Evolutionary conservation across 352 stramenopile genomes (phyloP), one percentile per base, ranked within the genome.

Genomic region (Globisporangium paddicum): DNA sequence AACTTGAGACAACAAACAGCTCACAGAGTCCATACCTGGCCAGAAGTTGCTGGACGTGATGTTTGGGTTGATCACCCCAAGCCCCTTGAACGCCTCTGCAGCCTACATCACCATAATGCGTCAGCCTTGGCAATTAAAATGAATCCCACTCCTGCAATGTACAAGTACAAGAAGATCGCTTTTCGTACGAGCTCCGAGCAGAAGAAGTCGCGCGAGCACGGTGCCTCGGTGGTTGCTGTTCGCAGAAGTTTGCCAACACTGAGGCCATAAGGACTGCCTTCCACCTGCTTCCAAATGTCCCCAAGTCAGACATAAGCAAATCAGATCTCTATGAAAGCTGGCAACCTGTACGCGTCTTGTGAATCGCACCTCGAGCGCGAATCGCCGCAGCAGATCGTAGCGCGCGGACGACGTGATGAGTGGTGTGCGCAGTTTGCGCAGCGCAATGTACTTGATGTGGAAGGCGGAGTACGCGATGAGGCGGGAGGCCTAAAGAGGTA

Each of bases 181-280:
- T 34, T 25, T 28, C 69, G 34, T 56, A 89, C 79, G 34, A 89
- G 69, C 54, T 89, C 79, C 0, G 79, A 89, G 69, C 79, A 89
- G 41, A 89, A 89, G 55, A 77, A 89, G 41, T 77, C 67, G 14
- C 34, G 53, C 21, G 50, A 55, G 25, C 44, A 41, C 14, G 42
- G 54, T 18, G 37, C 51, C 19, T 53, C 30, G 13, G 11, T 62
- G 13, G 64, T 45, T 35, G 60, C 60, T 0, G 74, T 60, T 8
- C 70, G 68, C 3, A 89, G 60, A 11, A 89, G 49, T 46, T 78
- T 82, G 18, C 64, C 64, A 18, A 89, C 46, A 28, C 68, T 84
- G 44, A 89, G 65, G 11, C 71, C 75, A 63, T 89, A 89, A 9
- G 71, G 60, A 35, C 68, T 62, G 5, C 74, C 74, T 28, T 81